Conservation (phyloP, 306 rosid species). For the Malus sylvestris region DNA sequence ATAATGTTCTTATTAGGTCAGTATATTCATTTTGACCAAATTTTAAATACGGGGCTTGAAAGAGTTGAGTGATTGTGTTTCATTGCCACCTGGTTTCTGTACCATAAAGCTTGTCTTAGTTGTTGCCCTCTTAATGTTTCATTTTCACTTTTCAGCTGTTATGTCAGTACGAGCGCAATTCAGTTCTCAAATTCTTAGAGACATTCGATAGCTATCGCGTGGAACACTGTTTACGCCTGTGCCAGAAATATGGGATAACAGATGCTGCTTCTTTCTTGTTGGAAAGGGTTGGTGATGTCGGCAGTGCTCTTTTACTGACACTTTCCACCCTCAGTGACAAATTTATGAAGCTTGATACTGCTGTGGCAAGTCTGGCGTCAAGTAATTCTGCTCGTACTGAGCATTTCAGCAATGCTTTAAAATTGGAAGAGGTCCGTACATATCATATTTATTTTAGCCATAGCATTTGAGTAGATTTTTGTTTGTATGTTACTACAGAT, state of each 20-base stretch:
- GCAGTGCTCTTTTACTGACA: conserved; percentile 79
- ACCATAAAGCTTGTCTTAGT: neutral
- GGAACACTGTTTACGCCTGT: conserved; percentile 81
- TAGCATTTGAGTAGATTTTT: conserved; percentile 10
- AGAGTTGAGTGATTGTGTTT: neutral
- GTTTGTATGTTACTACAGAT: conserved; percentile 1
- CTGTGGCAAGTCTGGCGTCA: conserved; percentile 50
- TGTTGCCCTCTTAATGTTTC: neutral
- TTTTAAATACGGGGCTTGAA: neutral
- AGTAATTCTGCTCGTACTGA: conserved; percentile 37
- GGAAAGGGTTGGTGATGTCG: conserved; percentile 95
- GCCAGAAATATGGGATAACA: conserved; percentile 73
- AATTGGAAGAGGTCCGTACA: conserved; percentile 64
- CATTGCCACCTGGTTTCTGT: neutral
- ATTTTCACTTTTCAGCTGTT: conserved; percentile 45
- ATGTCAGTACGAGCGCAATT: conserved; percentile 73
- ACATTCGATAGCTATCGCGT: conserved; percentile 89
- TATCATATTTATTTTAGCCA: conserved; percentile 16
- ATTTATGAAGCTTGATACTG: conserved; percentile 70
- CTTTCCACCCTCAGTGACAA: conserved; percentile 74
- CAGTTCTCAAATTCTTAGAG: conserved; percentile 91
- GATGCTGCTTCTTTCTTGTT: conserved; percentile 93
- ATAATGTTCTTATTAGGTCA: conserved; percentile 11
- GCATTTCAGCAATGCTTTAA: conserved; percentile 30
- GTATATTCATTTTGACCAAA: neutral